A percentile compares a stretch with the other conserved stretches of the same genome.
These are phyloP conservation scores for Aspergillus sp. DNA, from an alignment of 2,329 filamentous ascomycete species.

Conservation along the genomic window DNA sequence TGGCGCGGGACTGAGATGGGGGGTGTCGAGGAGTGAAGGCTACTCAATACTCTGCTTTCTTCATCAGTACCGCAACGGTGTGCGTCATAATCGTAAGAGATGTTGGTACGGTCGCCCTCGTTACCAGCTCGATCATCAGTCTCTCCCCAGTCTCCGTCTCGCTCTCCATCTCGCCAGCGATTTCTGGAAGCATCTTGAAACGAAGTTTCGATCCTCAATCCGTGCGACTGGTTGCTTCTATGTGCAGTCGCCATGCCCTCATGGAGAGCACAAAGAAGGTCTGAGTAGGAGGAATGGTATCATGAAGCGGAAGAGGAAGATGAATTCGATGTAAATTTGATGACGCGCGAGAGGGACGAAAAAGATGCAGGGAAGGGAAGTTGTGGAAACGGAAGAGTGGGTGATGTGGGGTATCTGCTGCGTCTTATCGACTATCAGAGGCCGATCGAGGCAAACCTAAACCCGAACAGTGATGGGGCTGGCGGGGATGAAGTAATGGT, in stretches of 20 bases:
- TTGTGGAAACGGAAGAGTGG: slow-evolving; percentile 1
- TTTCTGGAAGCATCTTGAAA: slow-evolving; percentile 29
- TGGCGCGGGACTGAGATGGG: slow-evolving; percentile 47
- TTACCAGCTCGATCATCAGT: slow-evolving; percentile 34
- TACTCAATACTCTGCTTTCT: slow-evolving; percentile 39
- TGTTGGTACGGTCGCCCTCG: slow-evolving; percentile 38
- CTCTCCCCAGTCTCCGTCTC: slow-evolving; percentile 21
- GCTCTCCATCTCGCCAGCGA: slow-evolving; percentile 27
- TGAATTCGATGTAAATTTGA: neutral
- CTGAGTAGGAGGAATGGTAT: neutral
- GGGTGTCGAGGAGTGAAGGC: slow-evolving; percentile 43
- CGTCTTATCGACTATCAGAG: slow-evolving; percentile 16
- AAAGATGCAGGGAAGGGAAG: neutral
- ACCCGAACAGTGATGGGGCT: slow-evolving; percentile 7
- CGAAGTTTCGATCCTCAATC: slow-evolving; percentile 42
- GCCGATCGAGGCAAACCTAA: slow-evolving; percentile 10
- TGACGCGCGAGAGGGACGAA: neutral
- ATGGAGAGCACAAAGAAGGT: slow-evolving; percentile 19
- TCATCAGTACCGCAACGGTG: slow-evolving; percentile 39
- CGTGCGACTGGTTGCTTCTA: slow-evolving; percentile 31
- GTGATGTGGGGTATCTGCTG: slow-evolving; percentile 4
- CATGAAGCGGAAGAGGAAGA: slow-evolving; percentile 3
- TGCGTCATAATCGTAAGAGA: slow-evolving; percentile 33
- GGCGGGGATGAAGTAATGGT: neutral
- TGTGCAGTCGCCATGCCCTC: slow-evolving; percentile 41